Base-by-base conservation (phyloP, 306 rosid species). In the Styphnolobium japonicum region DNA sequence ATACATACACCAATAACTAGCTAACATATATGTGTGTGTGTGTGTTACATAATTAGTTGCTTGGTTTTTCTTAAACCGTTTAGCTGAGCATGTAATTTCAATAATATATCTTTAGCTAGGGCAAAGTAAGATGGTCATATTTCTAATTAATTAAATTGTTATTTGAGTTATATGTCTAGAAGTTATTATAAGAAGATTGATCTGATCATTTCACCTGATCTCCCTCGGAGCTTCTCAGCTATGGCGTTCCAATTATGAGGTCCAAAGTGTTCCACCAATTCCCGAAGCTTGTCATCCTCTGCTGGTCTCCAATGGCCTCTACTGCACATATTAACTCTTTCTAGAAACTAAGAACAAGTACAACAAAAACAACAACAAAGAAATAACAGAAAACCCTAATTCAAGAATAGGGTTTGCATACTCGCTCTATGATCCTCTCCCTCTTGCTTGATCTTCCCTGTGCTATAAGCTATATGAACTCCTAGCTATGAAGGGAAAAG, bases 261-360 rank as follows among this genome's bases (percentile, higher is more conserved):
- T n/a, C 98, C 99, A 83, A 86, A 86, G n/a, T 87, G 90, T 77
- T 89, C 92, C 81, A 95, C 99, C 88, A 95, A 82, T 84, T 90
- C 97, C 46, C 87, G 71, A 39, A 95, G 98, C 77, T 89, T 91
- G 67, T 93, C 96, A 68, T 95, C 98, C 75, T 95, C 98, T 1
- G 98, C 93, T 21, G 99, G 98, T 75, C 97, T 88, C 99, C 99
- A 95, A 77, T 95, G 99, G 45, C 99, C 99, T 88, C 99, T 91
- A 60, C 90, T 93, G 51, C 99, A 93, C 97, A 94, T 92, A 76
- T 64, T 89, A 72, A 77, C 37, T 71, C 76, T 71, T 3, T 16
- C 52, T 53, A 39, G 11, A 25, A 53, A 6, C 64, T 39, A 45
- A n/a, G 42, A 60, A 21, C 12, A 29, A 42, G 21, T 7, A 55